These are phyloP conservation scores for Helotiales sp. DNA, from an alignment of 2,329 filamentous ascomycete genomes.

Conservation along the genomic window DNA sequence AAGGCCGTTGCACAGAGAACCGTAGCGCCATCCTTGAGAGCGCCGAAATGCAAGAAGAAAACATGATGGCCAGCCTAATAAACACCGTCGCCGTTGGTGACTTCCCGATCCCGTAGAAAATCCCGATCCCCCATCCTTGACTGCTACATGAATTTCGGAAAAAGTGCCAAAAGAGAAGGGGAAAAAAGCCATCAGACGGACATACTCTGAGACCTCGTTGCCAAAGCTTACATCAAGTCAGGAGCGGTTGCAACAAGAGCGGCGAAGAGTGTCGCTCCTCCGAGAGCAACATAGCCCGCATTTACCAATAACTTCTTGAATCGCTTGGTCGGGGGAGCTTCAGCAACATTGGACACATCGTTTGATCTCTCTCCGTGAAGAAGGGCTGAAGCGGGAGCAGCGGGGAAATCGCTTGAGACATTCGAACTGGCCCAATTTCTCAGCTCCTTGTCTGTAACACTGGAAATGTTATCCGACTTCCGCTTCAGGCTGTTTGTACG, in stretches of 20 bases:
- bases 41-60: slow-evolving; percentile 33
- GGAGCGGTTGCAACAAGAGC: slow-evolving; percentile 47
- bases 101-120: slow-evolving; percentile 19
- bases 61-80: slow-evolving; percentile 20
- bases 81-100: slow-evolving; percentile 12
- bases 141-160: slow-evolving; percentile 12
- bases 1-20: slow-evolving; percentile 27
- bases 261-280: slow-evolving; percentile 46
- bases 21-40: slow-evolving; percentile 27
- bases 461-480: slow-evolving; percentile 41
- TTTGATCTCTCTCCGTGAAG: background rate
- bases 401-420: background rate
- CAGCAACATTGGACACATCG: background rate
- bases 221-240: slow-evolving; percentile 37
- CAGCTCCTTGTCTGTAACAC: slow-evolving; percentile 36
- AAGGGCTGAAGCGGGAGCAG: background rate
- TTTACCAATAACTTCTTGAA: slow-evolving; percentile 38
- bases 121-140: slow-evolving; percentile 22
- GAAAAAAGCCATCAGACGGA: slow-evolving; percentile 7
- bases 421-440: slow-evolving; percentile 34
- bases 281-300: slow-evolving; percentile 43
- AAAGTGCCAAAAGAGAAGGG: slow-evolving; percentile 1
- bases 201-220: background rate
- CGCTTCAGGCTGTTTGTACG: slow-evolving; percentile 33
- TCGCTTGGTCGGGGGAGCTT: slow-evolving; percentile 38